Base-by-base conservation (phyloP, 257 asterid species). In the Nicotiana otophora region DNA sequence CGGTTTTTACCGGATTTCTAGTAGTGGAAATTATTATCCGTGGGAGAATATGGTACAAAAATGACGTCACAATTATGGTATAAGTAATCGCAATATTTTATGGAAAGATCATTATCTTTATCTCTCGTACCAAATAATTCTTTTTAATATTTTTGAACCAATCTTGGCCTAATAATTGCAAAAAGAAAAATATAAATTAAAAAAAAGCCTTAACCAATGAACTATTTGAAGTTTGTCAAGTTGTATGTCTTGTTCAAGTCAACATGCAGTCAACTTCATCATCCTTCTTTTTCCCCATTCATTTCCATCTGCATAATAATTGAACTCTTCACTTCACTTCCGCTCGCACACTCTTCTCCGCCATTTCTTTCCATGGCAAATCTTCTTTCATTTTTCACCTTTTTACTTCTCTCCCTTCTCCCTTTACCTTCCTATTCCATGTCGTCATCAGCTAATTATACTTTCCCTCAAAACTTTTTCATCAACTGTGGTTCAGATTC, bases 401-500 rank as follows among this genome's bases (percentile, higher is more conserved):
- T 83, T 75, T 12, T 57, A 51, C 78, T n/a, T 86, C 85, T 87
- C n/a, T 42, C 81, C 55, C 39, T 85, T 17, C 53, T 42, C 48
- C 8, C 48, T 34, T 17, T 23, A 42, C 3, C 84, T 84, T 82
- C 20, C 7, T 83, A 33, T 55, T 31, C 10, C 68, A 17, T 80
- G 54, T 6, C 82, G 51, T 28, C 64, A 65, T 42, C 53, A 60
- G n/a, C 23, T 76, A 64, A 81, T 46, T 89, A 83, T 28, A 51
- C 2, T 14, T 31, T 84, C 54, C 95, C 93, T n/a, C 63, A 65
- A 0, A 78, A 46, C 4, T 89, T 84, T 88, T 91, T 89, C 86
- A 86, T 91, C 89, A 91, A 91, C 87, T 91, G 93, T 58, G 93
- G 95, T 66, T 89, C 95, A 30, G 9, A 54, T 28, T 80, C 84